Conservation (phyloP, 495 filamentous ascomycete species). For the Staphylotrichum longicolle region DNA sequence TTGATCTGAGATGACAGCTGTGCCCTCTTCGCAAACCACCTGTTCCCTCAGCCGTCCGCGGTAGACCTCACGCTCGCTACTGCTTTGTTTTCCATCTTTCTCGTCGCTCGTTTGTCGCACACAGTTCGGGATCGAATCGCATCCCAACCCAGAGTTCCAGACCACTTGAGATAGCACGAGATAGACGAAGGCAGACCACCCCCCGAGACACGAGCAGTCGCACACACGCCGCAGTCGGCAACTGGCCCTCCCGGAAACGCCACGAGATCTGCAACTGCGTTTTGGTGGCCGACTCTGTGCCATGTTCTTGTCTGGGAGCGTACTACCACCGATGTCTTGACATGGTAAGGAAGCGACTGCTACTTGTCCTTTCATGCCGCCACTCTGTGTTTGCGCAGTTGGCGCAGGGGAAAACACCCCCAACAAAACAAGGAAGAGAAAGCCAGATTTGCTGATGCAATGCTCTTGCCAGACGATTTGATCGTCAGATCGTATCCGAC, state of each 20-base stretch:
- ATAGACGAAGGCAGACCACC: too few species aligned
- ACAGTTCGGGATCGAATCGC: neutral
- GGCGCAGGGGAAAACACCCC: neutral
- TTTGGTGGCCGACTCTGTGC: neutral
- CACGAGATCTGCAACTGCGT: conserved; percentile 1
- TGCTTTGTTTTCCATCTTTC: neutral
- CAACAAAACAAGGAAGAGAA: neutral
- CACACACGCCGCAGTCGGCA: too few species aligned
- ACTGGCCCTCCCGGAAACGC: too few species aligned
- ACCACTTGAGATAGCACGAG: neutral
- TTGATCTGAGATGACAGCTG: conserved; percentile 2
- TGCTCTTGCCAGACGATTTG: conserved; percentile 5
- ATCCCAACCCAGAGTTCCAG: too few species aligned
- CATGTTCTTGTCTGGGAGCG: conserved; percentile 7
- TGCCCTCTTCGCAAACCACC: neutral
- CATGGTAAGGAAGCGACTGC: neutral
- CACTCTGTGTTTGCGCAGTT: neutral
- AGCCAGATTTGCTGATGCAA: conserved; percentile 6
- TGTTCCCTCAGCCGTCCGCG: neutral
- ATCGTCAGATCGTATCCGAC: conserved; percentile 1
- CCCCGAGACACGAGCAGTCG: too few species aligned
- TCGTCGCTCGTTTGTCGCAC: conserved; percentile 9
- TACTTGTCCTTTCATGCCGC: neutral
- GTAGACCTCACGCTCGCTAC: neutral
- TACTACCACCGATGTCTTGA: conserved; percentile 6